These are phyloP conservation scores for Pseudogymnoascus sp. DNA, from an alignment of 2,329 filamentous ascomycete species.

Conservation along the genomic window DNA sequence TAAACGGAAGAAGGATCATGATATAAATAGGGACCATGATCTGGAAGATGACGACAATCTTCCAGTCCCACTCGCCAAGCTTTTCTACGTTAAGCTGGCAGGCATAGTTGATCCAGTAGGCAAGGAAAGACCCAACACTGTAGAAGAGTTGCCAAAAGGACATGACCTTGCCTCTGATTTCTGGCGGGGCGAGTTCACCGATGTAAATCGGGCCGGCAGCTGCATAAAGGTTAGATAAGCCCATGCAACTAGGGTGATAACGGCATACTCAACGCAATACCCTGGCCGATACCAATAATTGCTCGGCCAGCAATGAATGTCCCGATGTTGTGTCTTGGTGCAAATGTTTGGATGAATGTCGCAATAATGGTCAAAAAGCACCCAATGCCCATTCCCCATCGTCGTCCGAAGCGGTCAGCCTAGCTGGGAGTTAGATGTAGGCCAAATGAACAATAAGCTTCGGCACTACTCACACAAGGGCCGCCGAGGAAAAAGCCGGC, in stretches of 20 bases:
- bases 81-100: constrained; percentile 45
- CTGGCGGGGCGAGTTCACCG: constrained; percentile 55
- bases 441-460: not conserved
- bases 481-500: constrained; percentile 63
- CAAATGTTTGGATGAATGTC: constrained; percentile 61
- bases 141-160: constrained; percentile 64
- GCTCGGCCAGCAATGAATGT: constrained; percentile 62
- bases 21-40: constrained; percentile 58
- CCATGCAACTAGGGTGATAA: not conserved
- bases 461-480: constrained; percentile 37
- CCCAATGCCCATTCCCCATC: constrained; percentile 56
- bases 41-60: constrained; percentile 65
- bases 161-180: constrained; percentile 61
- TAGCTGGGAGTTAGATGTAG: constrained; percentile 10
- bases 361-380: constrained; percentile 58
- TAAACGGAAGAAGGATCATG: constrained; percentile 52
- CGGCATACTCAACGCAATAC: constrained; percentile 51
- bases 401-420: constrained; percentile 53
- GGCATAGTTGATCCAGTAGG: constrained; percentile 58
- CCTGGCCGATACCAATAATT: constrained; percentile 62
- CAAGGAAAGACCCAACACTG: constrained; percentile 56
- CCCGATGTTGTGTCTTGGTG: constrained; percentile 51
- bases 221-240: constrained; percentile 21
- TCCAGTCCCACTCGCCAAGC: constrained; percentile 67
- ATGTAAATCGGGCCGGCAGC: constrained; percentile 64